A percentile compares a stretch with the other conserved stretches of the same genome.
These are phyloP conservation scores for Paralagenidium karlingii DNA, from an alignment of 352 stramenopile genomes.

Conservation along the genomic window DNA sequence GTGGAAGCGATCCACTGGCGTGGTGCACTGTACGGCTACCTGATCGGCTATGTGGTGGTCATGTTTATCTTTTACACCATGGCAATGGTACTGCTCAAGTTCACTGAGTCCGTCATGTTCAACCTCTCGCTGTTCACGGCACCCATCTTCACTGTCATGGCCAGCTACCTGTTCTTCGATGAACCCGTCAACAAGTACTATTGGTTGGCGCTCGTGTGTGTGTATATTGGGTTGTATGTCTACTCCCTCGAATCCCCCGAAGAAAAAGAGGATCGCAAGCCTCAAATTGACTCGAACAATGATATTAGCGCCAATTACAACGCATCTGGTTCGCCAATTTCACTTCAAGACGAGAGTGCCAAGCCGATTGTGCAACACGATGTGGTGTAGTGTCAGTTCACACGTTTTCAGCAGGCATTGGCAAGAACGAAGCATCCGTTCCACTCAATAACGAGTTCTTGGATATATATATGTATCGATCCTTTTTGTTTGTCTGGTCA, in stretches of 20 bases:
- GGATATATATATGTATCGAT: too few relatives aligned
- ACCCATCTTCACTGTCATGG: constrained; percentile 39
- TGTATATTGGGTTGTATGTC: constrained; percentile 36
- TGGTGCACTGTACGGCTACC: constrained; percentile 37
- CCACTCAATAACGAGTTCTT: too few relatives aligned
- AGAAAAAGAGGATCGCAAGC: too few relatives aligned
- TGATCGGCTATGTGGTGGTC: constrained; percentile 33
- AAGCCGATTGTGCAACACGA: too few relatives aligned
- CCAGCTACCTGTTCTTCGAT: constrained; percentile 47
- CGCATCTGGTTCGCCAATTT: too few relatives aligned
- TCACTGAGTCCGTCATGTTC: constrained; percentile 53
- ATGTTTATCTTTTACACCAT: constrained; percentile 55
- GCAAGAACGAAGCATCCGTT: too few relatives aligned
- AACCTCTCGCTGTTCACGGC: constrained; percentile 46
- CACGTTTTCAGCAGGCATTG: too few relatives aligned
- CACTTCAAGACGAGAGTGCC: too few relatives aligned
- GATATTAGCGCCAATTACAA: too few relatives aligned
- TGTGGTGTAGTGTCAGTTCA: too few relatives aligned
- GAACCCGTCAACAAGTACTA: constrained; percentile 44
- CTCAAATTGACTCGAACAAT: too few relatives aligned
- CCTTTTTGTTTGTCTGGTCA: too few relatives aligned
- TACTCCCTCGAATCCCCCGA: constrained; percentile 37
- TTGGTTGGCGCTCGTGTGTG: constrained; percentile 37
- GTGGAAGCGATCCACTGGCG: constrained; percentile 34
- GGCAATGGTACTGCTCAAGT: constrained; percentile 38